phyloP scores from a whole-genome alignment of 31 red algal species.

The Bonnemaisonia californica region DNA sequence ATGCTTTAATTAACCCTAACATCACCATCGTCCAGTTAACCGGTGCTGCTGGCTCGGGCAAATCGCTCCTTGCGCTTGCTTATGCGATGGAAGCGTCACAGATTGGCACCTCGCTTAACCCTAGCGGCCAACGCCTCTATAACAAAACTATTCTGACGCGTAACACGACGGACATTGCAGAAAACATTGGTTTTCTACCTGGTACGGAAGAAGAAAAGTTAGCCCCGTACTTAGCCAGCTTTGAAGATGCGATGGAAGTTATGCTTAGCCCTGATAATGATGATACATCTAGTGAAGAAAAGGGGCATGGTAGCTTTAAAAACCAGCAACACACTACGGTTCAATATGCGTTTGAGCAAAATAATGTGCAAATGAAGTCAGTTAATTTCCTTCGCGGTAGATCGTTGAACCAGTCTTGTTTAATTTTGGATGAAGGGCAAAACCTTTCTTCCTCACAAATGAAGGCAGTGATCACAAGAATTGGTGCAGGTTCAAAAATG shows the following conservation, averaged over 20 bases:
- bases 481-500: constrained; percentile 14
- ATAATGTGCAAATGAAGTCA: not conserved
- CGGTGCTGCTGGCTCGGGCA: constrained; percentile 77
- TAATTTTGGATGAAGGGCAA: not conserved
- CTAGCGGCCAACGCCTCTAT: too few relatives aligned
- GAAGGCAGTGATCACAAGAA: constrained; percentile 29
- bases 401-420: not conserved
- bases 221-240: not conserved
- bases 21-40: constrained; percentile 57
- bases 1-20: constrained; percentile 56
- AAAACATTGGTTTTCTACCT: not conserved
- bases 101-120: not conserved
- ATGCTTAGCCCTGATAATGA: not conserved
- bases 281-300: not conserved
- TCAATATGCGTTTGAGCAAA: too few relatives aligned
- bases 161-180: not conserved
- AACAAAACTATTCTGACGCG: not conserved
- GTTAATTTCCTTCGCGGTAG: not conserved
- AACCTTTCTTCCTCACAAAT: constrained; percentile 30
- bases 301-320: too few relatives aligned
- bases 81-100: constrained; percentile 58
- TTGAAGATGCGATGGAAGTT: not conserved
- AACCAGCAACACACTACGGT: too few relatives aligned
- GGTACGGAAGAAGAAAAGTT: not conserved
- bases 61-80: constrained; percentile 73